Conservation (phyloP, 768 basidiomycete species). For the Mycena haematopus region DNA sequence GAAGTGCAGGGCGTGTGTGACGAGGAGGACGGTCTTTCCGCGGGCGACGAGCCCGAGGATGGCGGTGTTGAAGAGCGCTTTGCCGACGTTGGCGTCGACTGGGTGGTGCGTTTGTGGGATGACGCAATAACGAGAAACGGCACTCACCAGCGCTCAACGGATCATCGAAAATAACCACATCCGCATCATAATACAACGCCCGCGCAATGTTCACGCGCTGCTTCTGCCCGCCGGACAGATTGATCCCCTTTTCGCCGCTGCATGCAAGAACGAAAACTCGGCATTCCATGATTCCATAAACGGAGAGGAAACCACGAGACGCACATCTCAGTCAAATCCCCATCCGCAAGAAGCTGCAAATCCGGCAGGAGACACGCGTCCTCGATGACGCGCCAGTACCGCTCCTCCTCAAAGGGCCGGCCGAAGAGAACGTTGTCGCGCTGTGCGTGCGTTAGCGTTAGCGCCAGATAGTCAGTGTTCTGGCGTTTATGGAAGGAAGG, state of each 20-base stretch:
- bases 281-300: no score
- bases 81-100: conserved; percentile 73
- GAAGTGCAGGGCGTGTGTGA: conserved; percentile 92
- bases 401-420: conserved; percentile 63
- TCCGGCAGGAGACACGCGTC: conserved; percentile 67
- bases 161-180: conserved; percentile 6
- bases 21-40: conserved; percentile 83
- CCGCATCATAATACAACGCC: neutral
- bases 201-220: conserved; percentile 50
- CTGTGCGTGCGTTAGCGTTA: conserved; percentile 34
- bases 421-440: conserved; percentile 76
- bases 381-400: conserved; percentile 69
- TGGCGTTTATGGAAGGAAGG: no score
- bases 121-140: no score
- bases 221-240: conserved; percentile 69
- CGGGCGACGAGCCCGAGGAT: conserved; percentile 54
- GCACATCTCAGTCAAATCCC: conserved; percentile 61
- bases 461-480: no score
- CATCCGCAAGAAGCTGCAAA: conserved; percentile 68
- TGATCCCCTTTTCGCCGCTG: conserved; percentile 48
- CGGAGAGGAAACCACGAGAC: neutral
- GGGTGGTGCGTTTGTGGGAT: no score
- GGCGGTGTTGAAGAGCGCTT: conserved; percentile 67
- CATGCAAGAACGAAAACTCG: no score
- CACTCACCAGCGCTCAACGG: neutral